These are phyloP conservation scores for Nothophoma quercina DNA, from an alignment of 2,329 filamentous ascomycete genomes.

Conservation along the genomic window DNA sequence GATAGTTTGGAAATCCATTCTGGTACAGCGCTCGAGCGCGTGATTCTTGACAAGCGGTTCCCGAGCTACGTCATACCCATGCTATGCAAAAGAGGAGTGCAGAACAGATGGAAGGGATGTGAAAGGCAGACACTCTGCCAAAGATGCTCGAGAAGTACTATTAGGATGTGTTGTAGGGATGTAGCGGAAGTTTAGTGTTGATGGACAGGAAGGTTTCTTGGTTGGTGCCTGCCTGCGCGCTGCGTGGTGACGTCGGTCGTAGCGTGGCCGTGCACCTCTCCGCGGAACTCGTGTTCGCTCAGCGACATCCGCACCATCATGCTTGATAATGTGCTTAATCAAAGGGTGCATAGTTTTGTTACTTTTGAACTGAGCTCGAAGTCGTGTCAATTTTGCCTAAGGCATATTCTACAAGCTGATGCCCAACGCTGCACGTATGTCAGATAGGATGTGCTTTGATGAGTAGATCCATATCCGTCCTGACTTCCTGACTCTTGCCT, in stretches of 20 bases:
- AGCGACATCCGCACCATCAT: not conserved
- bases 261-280: conserved; percentile 4
- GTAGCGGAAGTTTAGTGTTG: conserved; percentile 5
- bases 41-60: not conserved
- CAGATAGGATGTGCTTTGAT: no score
- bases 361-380: no score
- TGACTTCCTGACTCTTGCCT: no score
- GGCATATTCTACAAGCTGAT: no score
- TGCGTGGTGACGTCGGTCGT: conserved; percentile 8
- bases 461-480: no score
- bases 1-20: conserved; percentile 29
- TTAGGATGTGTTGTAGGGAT: conserved; percentile 5
- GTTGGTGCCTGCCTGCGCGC: conserved; percentile 7
- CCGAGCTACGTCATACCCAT: conserved; percentile 12
- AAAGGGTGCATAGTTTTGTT: not conserved
- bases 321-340: not conserved
- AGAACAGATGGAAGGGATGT: not conserved
- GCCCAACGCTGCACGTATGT: no score
- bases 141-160: not conserved
- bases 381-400: no score
- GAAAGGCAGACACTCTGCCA: not conserved
- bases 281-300: not conserved
- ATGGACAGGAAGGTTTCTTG: not conserved
- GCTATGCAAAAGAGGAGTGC: not conserved
- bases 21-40: conserved; percentile 3